Evolutionary conservation across 225 moss, liverwort and hornwort genomes (phyloP).

Genomic region (Bryoerythrophyllum caledonicum): DNA sequence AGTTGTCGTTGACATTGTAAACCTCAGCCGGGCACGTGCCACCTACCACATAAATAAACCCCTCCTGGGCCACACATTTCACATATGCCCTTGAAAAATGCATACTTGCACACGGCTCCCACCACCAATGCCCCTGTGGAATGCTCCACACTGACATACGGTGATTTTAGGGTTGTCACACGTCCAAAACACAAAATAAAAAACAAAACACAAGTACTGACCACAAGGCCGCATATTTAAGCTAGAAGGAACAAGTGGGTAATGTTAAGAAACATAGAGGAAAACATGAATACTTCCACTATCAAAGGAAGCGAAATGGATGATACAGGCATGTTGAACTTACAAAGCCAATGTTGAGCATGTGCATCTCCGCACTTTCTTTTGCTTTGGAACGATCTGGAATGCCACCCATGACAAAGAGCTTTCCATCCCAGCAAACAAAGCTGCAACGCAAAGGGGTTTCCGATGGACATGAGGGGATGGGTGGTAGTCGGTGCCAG

Average conservation of each 20-base stretch:
- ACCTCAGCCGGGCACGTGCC: conserved; percentile 46
- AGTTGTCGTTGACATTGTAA: conserved; percentile 23
- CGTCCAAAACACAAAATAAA: not conserved
- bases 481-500: conserved; percentile 47
- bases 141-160: conserved; percentile 38
- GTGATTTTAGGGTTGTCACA: conserved; percentile 25
- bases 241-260: no score
- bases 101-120: conserved; percentile 57
- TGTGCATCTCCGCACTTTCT: conserved; percentile 41
- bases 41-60: conserved; percentile 37
- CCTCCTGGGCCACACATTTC: conserved; percentile 26
- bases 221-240: not conserved
- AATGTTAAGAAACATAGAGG: not conserved
- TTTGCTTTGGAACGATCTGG: conserved; percentile 40
- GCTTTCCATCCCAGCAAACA: conserved; percentile 39
- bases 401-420: conserved; percentile 54
- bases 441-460: conserved; percentile 43
- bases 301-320: not conserved
- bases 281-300: no score
- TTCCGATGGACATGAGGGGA: conserved; percentile 22
- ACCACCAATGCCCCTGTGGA: conserved; percentile 59
- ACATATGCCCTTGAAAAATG: conserved; percentile 49
- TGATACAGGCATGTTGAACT: not conserved
- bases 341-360: conserved; percentile 46
- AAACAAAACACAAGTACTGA: not conserved